A percentile compares a stretch with the other conserved stretches of the same genome.
Evolutionary conservation across 1,284 basidiomycete species (phyloP).

Genomic region (Chondrostereum purpureum): DNA sequence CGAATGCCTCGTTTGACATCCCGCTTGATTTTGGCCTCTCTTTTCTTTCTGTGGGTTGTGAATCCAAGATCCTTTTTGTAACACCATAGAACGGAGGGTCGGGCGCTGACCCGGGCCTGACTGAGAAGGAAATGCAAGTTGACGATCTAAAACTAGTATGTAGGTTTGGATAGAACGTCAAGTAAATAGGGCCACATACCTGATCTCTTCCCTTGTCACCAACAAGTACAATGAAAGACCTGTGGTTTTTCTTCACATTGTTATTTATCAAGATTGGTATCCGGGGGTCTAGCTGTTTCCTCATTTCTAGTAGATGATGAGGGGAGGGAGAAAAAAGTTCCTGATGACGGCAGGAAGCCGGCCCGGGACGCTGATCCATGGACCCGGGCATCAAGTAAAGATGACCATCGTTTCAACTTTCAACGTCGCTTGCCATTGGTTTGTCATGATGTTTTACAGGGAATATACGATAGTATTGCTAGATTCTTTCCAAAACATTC

Average conservation of each 20-base stretch:
- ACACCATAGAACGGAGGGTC: conserved; percentile 93
- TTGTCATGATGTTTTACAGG: no score
- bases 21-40: conserved; percentile 91
- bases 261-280: conserved; percentile 91
- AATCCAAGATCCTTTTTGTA: conserved; percentile 97
- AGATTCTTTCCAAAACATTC: no score
- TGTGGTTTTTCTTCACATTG: conserved; percentile 88
- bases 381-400: no score
- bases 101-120: conserved; percentile 82
- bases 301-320: conserved; percentile 39
- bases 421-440: no score
- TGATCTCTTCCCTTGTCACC: conserved; percentile 95
- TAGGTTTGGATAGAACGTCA: conserved; percentile 1
- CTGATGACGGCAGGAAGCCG: no score
- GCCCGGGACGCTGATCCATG: no score
- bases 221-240: conserved; percentile 95
- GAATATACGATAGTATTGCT: no score
- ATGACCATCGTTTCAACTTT: no score
- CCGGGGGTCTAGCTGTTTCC: conserved; percentile 85
- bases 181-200: conserved; percentile 33
- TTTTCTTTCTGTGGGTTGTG: conserved; percentile 93
- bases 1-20: conserved; percentile 91
- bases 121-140: conserved; percentile 94
- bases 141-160: conserved; percentile 58
- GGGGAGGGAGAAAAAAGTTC: no score